Evolutionary conservation across 257 asterid genomes (phyloP).

Genomic region (Coffea eugenioides): DNA sequence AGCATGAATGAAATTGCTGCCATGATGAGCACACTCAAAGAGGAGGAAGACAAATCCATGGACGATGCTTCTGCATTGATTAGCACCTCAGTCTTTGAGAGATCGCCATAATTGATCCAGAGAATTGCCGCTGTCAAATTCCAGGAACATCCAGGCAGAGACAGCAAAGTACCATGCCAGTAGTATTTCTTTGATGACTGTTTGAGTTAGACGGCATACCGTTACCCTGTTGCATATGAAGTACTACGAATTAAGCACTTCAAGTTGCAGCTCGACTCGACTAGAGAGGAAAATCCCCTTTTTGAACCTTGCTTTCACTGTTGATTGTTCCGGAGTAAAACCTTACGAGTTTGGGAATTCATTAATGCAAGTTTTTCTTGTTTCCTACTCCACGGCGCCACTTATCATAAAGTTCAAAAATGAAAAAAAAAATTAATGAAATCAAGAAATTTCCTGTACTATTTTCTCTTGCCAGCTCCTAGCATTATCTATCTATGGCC

Average conservation of each 20-base stretch:
- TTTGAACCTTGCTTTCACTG: background rate
- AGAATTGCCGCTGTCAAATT: background rate
- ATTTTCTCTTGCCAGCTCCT: background rate
- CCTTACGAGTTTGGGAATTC: background rate
- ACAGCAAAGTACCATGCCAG: background rate
- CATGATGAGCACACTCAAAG: conserved; percentile 42
- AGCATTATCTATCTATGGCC: background rate
- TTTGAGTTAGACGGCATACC: too few relatives aligned
- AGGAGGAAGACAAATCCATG: conserved; percentile 65
- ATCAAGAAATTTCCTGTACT: too few relatives aligned
- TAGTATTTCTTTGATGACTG: background rate
- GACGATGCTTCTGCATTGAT: conserved; percentile 51
- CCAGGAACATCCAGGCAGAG: background rate
- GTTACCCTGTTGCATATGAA: too few relatives aligned
- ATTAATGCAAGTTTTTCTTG: background rate
- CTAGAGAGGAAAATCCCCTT: too few relatives aligned
- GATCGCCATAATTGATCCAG: background rate
- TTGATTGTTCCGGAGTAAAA: background rate
- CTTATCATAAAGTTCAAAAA: background rate
- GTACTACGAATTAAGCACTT: too few relatives aligned
- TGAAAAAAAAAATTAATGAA: too few relatives aligned
- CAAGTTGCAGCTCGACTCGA: too few relatives aligned
- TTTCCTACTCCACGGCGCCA: background rate
- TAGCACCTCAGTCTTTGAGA: conserved; percentile 12
- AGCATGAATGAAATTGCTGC: conserved; percentile 49